A percentile compares a stretch with the other conserved stretches of the same genome.
Evolutionary conservation across 768 basidiomycete species (phyloP).

Genomic region (Chalciporus sphaerocephalus): DNA sequence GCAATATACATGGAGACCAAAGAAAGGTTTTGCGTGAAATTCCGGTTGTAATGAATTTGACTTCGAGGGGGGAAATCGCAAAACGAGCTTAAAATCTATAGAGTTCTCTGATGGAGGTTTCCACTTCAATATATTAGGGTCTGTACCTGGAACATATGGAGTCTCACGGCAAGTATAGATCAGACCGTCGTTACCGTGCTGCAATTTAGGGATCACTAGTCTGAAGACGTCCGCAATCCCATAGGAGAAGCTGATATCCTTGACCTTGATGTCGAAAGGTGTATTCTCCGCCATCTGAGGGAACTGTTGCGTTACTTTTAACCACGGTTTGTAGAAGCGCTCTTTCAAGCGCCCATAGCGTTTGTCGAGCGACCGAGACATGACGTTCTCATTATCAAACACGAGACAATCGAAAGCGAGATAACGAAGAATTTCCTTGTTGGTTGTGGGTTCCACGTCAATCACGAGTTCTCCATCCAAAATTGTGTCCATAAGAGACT

Average conservation of each 20-base stretch:
- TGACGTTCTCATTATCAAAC: slow-evolving; percentile 79
- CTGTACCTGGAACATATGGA: slow-evolving; percentile 79
- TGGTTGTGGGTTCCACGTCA: slow-evolving; percentile 77
- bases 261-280: slow-evolving; percentile 86
- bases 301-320: slow-evolving; percentile 61
- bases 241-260: slow-evolving; percentile 84
- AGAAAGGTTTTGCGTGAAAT: slow-evolving; percentile 79
- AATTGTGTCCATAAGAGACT: slow-evolving; percentile 72
- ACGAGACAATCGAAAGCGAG: slow-evolving; percentile 94
- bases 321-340: slow-evolving; percentile 81
- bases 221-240: slow-evolving; percentile 81
- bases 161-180: slow-evolving; percentile 92
- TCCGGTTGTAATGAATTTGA: slow-evolving; percentile 62
- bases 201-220: slow-evolving; percentile 75
- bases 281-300: slow-evolving; percentile 59
- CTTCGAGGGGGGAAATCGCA: slow-evolving; percentile 79
- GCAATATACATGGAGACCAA: slow-evolving; percentile 77
- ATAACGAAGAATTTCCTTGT: slow-evolving; percentile 77
- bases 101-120: slow-evolving; percentile 98
- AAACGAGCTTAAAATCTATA: slow-evolving; percentile 91
- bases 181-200: slow-evolving; percentile 92
- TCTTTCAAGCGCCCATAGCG: slow-evolving; percentile 80
- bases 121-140: slow-evolving; percentile 92
- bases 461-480: slow-evolving; percentile 93
- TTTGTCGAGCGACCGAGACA: slow-evolving; percentile 75